Evolutionary conservation across 306 rosid species (phyloP).

Genomic region (Prunus persica): Prunus_persica_NCBIv2 NC_034009.1:9323501-9324000

Average conservation of each 20-base stretch:
- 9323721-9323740: constrained; percentile 23
- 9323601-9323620: constrained; percentile 28
- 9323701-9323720: constrained; percentile 16
- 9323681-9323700: constrained; percentile 20
- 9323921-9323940: constrained; percentile 29
- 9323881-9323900: constrained; percentile 55
- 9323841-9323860: background rate
- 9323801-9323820: constrained; percentile 27
- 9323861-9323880: constrained; percentile 39
- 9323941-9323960: constrained; percentile 24
- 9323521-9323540: constrained; percentile 20
- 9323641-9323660: constrained; percentile 38
- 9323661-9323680: constrained; percentile 25
- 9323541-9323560: constrained; percentile 13
- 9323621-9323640: constrained; percentile 30
- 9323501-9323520: constrained; percentile 28
- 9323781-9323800: constrained; percentile 39
- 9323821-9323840: constrained; percentile 21
- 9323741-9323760: constrained; percentile 30
- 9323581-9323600: constrained; percentile 30
- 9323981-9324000: constrained; percentile 47
- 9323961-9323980: constrained; percentile 45
- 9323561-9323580: constrained; percentile 26
- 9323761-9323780: constrained; percentile 50
- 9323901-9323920: constrained; percentile 61